phyloP scores from a whole-genome alignment of 108 stramenopile species.

The Fragilaria radians region DNA sequence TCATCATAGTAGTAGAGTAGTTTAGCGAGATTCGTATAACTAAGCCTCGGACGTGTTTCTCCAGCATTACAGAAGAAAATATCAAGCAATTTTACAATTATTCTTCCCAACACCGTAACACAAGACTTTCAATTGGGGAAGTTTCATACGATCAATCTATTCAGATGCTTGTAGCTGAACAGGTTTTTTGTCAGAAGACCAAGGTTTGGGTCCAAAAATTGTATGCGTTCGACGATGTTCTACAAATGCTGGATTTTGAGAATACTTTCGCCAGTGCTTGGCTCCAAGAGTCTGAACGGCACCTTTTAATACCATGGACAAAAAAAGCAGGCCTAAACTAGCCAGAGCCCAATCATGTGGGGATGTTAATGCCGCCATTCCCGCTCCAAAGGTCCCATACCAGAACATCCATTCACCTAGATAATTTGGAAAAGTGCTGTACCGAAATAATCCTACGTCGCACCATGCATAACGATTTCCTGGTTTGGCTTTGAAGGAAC shows the following conservation, averaged over 20 bases:
- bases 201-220: conserved; percentile 1
- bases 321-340: conserved; percentile 4
- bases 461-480: conserved; percentile 45
- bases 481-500: conserved; percentile 27
- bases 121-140: too few relatives aligned
- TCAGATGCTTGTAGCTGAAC: too few relatives aligned
- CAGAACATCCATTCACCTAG: conserved; percentile 55
- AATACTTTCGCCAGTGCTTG: conserved; percentile 6
- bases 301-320: neutral
- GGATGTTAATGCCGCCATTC: conserved; percentile 1
- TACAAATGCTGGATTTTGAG: conserved; percentile 2
- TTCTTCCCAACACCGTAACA: too few relatives aligned
- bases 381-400: conserved; percentile 39
- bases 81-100: too few relatives aligned
- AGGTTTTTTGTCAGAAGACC: too few relatives aligned
- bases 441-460: conserved; percentile 43
- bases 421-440: conserved; percentile 50
- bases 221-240: conserved; percentile 5
- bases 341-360: neutral
- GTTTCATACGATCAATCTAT: too few relatives aligned
- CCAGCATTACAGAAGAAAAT: too few relatives aligned
- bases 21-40: too few relatives aligned
- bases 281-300: neutral
- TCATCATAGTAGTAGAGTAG: too few relatives aligned
- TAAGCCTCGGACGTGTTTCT: too few relatives aligned